Evolutionary conservation across 306 rosid genomes (phyloP), one percentile per base, ranked within the genome.

Genomic region (Prunus mume): DNA sequence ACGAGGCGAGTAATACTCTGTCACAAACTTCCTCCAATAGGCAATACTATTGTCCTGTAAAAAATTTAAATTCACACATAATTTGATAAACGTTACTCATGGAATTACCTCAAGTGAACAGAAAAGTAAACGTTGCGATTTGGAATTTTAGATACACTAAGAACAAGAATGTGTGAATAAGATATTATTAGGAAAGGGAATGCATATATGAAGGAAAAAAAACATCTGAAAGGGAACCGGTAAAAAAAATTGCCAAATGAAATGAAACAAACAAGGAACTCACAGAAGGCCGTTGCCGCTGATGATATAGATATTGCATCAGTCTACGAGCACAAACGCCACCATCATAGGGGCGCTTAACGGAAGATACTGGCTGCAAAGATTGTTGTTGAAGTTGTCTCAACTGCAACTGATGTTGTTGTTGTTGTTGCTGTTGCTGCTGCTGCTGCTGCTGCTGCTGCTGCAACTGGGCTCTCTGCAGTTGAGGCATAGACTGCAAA

Each of bases 1-100:
- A 24, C 96, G 96, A 66, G 97, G 98, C 49, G 99, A 89, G 85
- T 96, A 96, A 83, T 92, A 96, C 78, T 92, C 98, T 13, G 96
- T 83, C 69, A 96, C 98, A 86, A 96, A 96, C 85, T 96, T 96
- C 79, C 93, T 92, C 99, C 99, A 96, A 83, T 96, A 96, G n/a
- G 93, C 97, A 82, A 96, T 88, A 70, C 90, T 83, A 67, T 92
- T 96, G 57, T 96, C 98, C 99, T 96, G 89, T 73, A 68, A 80
- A 70, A 12, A 57, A 3, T 12, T 25, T 75, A 69, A 75, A 71
- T 69, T 30, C 34, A 64, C 78, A 79, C 28, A 10, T 19, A 24
- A 82, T 75, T 55, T 56, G 51, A 57, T n/a, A 67, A 20, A 61
- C 5, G 2, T 14, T 9, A 52, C 30, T 49, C 46, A 32, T 19